phyloP scores from a whole-genome alignment of 208 protist species.

The Histomonas meleagridis region DNA sequence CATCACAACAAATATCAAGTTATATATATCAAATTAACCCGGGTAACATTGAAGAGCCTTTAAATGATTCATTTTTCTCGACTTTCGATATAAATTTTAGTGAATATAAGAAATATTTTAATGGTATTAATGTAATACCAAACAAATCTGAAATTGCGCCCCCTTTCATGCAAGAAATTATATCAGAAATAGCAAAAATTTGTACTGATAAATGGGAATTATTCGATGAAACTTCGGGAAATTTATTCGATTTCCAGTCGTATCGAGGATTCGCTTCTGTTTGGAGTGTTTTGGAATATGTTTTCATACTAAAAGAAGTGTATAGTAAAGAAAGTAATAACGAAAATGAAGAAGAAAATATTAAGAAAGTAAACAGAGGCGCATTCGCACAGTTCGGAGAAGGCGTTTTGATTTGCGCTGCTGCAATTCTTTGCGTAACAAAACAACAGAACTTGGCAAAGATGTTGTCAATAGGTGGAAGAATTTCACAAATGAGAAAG shows the following conservation, averaged over 20 bases:
- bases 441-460: background rate
- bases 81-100: too few species aligned
- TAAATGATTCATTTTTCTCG: too few species aligned
- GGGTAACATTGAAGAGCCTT: too few species aligned
- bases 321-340: background rate
- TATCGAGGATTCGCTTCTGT: background rate
- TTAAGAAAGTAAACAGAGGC: background rate
- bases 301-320: background rate
- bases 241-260: background rate
- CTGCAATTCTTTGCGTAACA: background rate
- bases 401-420: background rate
- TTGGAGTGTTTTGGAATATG: background rate
- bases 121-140: too few species aligned
- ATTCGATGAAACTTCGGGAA: background rate
- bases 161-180: background rate
- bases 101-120: too few species aligned
- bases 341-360: too few species aligned
- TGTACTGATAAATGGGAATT: background rate
- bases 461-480: background rate
- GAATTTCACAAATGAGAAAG: background rate
- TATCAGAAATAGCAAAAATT: background rate
- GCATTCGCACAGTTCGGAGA: background rate
- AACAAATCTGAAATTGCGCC: too few species aligned
- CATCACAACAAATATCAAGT: background rate
- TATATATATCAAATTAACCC: too few species aligned